Conservation (phyloP, 352 stramenopile species). For the Pythium periplocum region DNA sequence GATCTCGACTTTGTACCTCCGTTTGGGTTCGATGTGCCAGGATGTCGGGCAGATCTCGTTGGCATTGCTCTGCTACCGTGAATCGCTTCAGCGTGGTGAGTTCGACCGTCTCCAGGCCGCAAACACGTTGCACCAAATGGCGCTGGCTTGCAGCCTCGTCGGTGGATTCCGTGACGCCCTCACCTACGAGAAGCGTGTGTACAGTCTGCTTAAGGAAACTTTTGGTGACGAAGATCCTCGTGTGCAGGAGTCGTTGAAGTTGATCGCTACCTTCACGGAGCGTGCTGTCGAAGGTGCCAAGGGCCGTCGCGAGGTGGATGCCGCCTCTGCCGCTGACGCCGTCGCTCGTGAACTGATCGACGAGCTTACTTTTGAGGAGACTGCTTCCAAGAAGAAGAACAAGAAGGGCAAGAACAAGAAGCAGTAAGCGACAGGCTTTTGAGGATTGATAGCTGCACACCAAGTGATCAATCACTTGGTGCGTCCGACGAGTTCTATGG, state of each 20-base stretch:
- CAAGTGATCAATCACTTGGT: too few relatives aligned
- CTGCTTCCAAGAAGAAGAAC: conserved; percentile 54
- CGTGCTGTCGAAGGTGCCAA: conserved; percentile 85
- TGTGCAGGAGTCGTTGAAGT: conserved; percentile 77
- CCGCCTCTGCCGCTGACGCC: conserved; percentile 65
- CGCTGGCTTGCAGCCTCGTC: conserved; percentile 67
- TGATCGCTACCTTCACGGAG: conserved; percentile 84
- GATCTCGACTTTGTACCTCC: conserved; percentile 90
- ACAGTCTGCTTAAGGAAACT: conserved; percentile 74
- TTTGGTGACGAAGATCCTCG: conserved; percentile 78
- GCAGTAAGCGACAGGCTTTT: conserved; percentile 27
- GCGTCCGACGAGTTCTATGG: too few relatives aligned
- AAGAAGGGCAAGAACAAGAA: conserved; percentile 68
- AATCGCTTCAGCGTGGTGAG: conserved; percentile 82
- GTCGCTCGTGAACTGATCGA: conserved; percentile 70
- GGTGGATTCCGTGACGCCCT: conserved; percentile 84
- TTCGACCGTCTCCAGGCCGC: conserved; percentile 83
- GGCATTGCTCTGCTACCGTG: conserved; percentile 85
- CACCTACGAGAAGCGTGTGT: conserved; percentile 88
- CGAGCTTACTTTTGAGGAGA: conserved; percentile 69
- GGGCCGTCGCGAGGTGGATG: conserved; percentile 71
- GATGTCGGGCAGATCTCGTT: conserved; percentile 83
- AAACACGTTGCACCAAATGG: conserved; percentile 87
- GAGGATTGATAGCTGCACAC: too few relatives aligned
- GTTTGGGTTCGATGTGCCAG: conserved; percentile 94